phyloP scores from a whole-genome alignment of 768 basidiomycete species.

The Russula emetica region DNA sequence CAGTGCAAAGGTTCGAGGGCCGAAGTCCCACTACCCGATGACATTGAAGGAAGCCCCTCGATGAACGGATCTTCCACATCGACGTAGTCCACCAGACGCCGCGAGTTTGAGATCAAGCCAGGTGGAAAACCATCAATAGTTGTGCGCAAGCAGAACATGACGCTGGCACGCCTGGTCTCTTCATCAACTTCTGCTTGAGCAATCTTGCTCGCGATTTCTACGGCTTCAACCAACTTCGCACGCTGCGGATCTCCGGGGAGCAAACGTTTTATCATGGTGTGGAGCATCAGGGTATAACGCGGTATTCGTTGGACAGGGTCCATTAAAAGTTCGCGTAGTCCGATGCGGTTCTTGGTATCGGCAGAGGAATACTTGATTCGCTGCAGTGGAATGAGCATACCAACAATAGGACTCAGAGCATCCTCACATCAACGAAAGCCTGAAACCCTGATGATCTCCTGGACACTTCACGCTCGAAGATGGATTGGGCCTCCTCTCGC shows the following conservation, averaged over 20 bases:
- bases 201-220: slow-evolving; percentile 84
- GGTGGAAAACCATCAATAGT: slow-evolving; percentile 91
- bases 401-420: neutral
- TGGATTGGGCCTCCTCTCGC: slow-evolving; percentile 85
- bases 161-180: slow-evolving; percentile 82
- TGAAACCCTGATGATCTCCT: slow-evolving; percentile 79
- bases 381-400: slow-evolving; percentile 37
- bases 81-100: slow-evolving; percentile 86
- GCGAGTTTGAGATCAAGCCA: slow-evolving; percentile 80
- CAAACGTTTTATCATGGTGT: slow-evolving; percentile 91
- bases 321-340: slow-evolving; percentile 87
- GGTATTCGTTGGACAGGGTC: slow-evolving; percentile 96
- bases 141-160: slow-evolving; percentile 79
- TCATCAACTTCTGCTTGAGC: slow-evolving; percentile 90
- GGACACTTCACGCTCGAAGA: slow-evolving; percentile 79
- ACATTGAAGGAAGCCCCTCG: slow-evolving; percentile 48
- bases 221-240: slow-evolving; percentile 73
- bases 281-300: slow-evolving; percentile 87
- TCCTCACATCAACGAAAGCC: slow-evolving; percentile 79
- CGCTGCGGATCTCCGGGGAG: slow-evolving; percentile 71
- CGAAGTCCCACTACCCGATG: slow-evolving; percentile 39
- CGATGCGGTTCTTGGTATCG: slow-evolving; percentile 75
- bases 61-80: slow-evolving; percentile 81
- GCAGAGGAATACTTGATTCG: slow-evolving; percentile 81
- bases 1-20: slow-evolving; percentile 59